These are phyloP conservation scores for Cyclotella cryptica DNA, from an alignment of 108 stramenopile species.

Conservation along the genomic window DNA sequence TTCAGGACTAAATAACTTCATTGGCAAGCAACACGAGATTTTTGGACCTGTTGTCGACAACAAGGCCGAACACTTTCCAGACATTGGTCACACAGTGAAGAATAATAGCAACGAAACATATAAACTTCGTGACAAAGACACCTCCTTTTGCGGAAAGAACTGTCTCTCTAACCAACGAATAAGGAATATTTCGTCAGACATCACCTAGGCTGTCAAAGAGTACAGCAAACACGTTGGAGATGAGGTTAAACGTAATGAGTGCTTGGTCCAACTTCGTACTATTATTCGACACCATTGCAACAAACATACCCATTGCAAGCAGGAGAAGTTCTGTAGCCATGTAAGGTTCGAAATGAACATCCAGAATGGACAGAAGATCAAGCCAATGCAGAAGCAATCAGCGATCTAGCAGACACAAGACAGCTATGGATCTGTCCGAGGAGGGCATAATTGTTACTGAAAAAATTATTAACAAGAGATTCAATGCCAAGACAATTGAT, in stretches of 20 bases:
- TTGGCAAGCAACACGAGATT: background rate
- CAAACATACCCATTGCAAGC: conserved; percentile 3
- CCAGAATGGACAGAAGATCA: background rate
- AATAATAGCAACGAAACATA: background rate
- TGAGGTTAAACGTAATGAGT: background rate
- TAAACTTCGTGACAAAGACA: background rate
- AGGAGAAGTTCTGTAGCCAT: conserved; percentile 1
- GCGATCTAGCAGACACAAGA: conserved; percentile 4
- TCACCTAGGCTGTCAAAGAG: background rate
- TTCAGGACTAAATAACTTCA: conserved; percentile 15
- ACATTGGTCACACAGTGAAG: background rate
- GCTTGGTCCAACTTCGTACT: background rate
- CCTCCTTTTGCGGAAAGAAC: conserved; percentile 3
- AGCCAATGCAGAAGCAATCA: background rate
- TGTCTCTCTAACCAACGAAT: no score
- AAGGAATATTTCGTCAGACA: conserved; percentile 2
- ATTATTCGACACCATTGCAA: conserved; percentile 12
- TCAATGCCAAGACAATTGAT: no score
- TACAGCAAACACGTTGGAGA: background rate
- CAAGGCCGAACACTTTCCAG: no score
- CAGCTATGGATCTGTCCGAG: no score
- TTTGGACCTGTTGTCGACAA: background rate
- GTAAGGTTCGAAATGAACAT: conserved; percentile 3
- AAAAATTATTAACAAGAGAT: background rate
- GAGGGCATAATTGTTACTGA: background rate